Base-by-base conservation (phyloP, 371 early-diverging fungal genomes). In the Blyttiomyces sp. region DNA sequence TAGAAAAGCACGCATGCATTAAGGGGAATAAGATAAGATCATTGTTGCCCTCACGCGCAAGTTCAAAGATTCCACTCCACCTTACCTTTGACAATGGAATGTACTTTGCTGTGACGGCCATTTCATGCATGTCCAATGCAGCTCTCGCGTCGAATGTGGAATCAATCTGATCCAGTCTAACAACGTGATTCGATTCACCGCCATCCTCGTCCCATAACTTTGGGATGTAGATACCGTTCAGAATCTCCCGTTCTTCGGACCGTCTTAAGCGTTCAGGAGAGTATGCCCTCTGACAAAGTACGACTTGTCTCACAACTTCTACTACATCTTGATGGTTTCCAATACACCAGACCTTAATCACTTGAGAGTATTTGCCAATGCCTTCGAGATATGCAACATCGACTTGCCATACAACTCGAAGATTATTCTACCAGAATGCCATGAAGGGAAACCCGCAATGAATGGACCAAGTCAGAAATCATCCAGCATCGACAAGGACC, bases 391-490 rank as follows among this genome's bases (percentile, higher is more conserved):
- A 66, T 3, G 55, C 49, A 3, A 66, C 62, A n/a, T 66, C 67
- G 2, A 66, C 62, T 61, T 66, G 67, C 67, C 67, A 66, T 19
- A 66, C 62, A n/a, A 66, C 39, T 21, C 56, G 51, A 24, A 66
- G 28, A 57, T 66, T 61, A 27, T 55, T 54, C 66, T 64, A 30
- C 27, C 7, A 50, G 19, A 50, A 50, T n/a, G n/a, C n/a, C 23
- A 6, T 21, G 26, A 27, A 45, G 23, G 46, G 26, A 45, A 45
- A 45, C 19, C 19, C 19, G 46, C 19, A 45, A 45, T 5, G 26
- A 5, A 45, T 13, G 46, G 26, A 45, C 19, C 5, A 5, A 50
- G 21, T 4, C 24, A 24, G n/a, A 21, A 50, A 27, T 50, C 11
- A 21, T n/a, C 11, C 16, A 46, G 9, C n/a, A 46, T n/a, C 48